Evolutionary conservation across 2,329 filamentous ascomycete species (phyloP), one percentile per base, ranked within the genome.

Genomic region (Aspergillus thermomutatus): DNA sequence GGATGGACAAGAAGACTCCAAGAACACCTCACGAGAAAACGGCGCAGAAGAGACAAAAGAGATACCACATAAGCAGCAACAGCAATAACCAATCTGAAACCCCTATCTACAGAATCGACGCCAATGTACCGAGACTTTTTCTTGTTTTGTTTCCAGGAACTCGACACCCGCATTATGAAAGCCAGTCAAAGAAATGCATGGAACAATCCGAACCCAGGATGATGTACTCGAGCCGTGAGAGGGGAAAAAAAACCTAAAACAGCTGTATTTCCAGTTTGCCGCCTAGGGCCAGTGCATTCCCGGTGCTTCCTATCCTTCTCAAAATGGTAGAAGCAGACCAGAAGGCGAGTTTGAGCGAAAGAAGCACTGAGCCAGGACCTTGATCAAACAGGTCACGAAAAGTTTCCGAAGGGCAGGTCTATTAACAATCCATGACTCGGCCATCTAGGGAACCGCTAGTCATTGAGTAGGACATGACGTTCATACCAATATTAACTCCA

Each of bases 401-500:
- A 26, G 31, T 47, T 50, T 51, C 23, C 19, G 40, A 56, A 49
- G 47, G 43, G 53, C 27, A 26, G 53, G 48, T 59, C 53, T 59
- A 58, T 63, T 53, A 58, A 56, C 55, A 55, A 52, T 51, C 56
- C 60, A 57, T 54, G 59, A 50, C 54, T 54, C 58, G 50, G 51
- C 49, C 31, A 49, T 59, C 54, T 51, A 46, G 25, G 49, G 56
- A 54, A 61, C 50, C 52, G 55, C 55, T 51, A 55, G 41, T 27
- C 45, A 50, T 28, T 19, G 19, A 51, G 26, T 27, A 34, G 54
- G 51, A 62, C 41, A 58, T 52, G 54, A 63, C 56, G 55, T 53
- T 58, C 58, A 60, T 57, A 62, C 64, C 61, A 59, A 62, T 58
- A 55, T 57, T 56, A 68, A 68, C 66, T 69, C 66, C 66, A 68